phyloP scores from a whole-genome alignment of 2,329 filamentous ascomycete species.

The Phialophora macrospora region DNA sequence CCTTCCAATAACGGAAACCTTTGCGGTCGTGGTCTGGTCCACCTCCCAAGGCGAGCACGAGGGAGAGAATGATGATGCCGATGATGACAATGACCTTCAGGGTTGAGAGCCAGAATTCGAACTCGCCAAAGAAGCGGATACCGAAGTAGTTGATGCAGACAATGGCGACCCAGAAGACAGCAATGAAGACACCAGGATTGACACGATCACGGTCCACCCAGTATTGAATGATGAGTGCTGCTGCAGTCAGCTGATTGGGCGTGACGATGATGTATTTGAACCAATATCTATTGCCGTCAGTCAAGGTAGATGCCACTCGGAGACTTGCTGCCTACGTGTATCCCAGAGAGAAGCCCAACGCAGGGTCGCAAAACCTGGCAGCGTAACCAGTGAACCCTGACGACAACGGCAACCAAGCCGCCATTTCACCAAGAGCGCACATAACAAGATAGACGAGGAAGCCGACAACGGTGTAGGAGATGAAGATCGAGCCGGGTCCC shows the following conservation, averaged over 20 bases:
- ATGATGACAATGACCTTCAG: conserved; percentile 72
- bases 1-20: conserved; percentile 69
- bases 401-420: conserved; percentile 76
- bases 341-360: conserved; percentile 77
- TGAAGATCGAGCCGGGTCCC: conserved; percentile 51
- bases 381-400: conserved; percentile 84
- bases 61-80: conserved; percentile 67
- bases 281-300: conserved; percentile 53
- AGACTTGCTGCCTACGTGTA: conserved; percentile 61
- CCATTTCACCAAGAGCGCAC: conserved; percentile 82
- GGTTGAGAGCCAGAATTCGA: conserved; percentile 63
- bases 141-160: conserved; percentile 72
- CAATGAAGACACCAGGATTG: conserved; percentile 80
- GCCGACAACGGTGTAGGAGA: conserved; percentile 52
- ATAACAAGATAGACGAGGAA: conserved; percentile 78
- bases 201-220: conserved; percentile 70
- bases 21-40: conserved; percentile 66
- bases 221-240: conserved; percentile 76
- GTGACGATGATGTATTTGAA: conserved; percentile 84
- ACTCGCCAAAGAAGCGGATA: conserved; percentile 72
- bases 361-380: conserved; percentile 76
- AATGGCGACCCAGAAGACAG: conserved; percentile 69
- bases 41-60: conserved; percentile 68
- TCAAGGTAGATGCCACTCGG: background rate
- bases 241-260: conserved; percentile 82